phyloP scores from a whole-genome alignment of 164 flowering plant genomes.

The Chimonanthus praecox region DNA sequence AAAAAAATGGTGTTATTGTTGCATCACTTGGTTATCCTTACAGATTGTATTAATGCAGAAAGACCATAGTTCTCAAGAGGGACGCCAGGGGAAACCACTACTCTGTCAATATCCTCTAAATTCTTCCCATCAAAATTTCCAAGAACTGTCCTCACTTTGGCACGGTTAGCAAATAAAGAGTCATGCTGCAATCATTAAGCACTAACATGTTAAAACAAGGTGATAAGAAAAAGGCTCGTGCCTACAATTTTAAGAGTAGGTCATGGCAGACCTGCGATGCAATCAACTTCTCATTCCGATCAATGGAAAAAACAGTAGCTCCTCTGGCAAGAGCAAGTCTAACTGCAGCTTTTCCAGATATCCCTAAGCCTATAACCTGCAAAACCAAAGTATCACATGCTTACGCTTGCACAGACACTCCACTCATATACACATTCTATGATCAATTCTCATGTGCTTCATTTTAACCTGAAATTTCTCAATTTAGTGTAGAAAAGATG shows the following conservation, averaged over 20 bases:
- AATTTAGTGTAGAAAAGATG: too few species aligned
- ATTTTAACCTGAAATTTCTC: too few species aligned
- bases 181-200: slow-evolving; percentile 21
- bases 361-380: slow-evolving; percentile 39
- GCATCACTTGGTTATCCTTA: slow-evolving; percentile 8
- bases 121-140: slow-evolving; percentile 24
- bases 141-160: slow-evolving; percentile 27
- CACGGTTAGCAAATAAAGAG: slow-evolving; percentile 17
- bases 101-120: slow-evolving; percentile 30
- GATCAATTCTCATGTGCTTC: too few species aligned
- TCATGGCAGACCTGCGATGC: slow-evolving; percentile 24
- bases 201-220: background rate
- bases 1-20: background rate
- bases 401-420: too few species aligned
- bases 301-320: slow-evolving; percentile 41
- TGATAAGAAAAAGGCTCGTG: background rate
- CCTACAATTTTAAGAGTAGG: background rate
- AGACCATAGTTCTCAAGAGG: slow-evolving; percentile 33
- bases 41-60: slow-evolving; percentile 28
- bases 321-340: slow-evolving; percentile 45
- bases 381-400: background rate
- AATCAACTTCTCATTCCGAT: slow-evolving; percentile 30
- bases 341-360: slow-evolving; percentile 37
- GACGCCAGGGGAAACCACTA: slow-evolving; percentile 45
- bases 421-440: too few species aligned